Evolutionary conservation across 768 basidiomycete species (phyloP), one percentile per base, ranked within the genome.

Genomic region (Boletus pseudo-olivaceus): DNA sequence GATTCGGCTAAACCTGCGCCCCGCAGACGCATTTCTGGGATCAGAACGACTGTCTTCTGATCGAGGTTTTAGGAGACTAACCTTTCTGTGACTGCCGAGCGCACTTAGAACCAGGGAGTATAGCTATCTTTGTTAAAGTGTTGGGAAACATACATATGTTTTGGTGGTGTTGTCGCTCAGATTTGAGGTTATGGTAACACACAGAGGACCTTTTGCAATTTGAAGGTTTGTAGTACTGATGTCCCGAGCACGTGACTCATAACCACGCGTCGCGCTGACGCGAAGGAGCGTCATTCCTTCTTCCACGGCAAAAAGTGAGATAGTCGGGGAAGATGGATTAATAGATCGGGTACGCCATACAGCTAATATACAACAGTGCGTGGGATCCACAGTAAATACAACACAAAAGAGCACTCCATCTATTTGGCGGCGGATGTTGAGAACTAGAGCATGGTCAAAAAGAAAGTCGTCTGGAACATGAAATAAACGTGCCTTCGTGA

Each of bases 401-500:
- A 48, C 45, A 64, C 33, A 47, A 49, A 39, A 56, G 42, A 41
- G 26, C 3, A 37, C 41, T 14, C 35, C 15, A 35, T 66, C 61
- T 76, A 77, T 56, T 77, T 75, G n/a, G 77, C 67, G 10, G 73
- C 71, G 7, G 77, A 75, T 55, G 76, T 73, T 44, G 76, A 78
- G 69, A 78, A 78, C 73, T 78, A 37, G 1, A 46, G 19, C 0
- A 34, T 1, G 5, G 11, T 62, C 48, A 56, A 41, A 47, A 61
- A 49, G 6, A 33, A 26, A 34, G 27, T 10, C 3, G 2, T 3
- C 23, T 17, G 20, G 29, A 34, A 55, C 63, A 29, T 2, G 10
- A 23, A 23, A 35, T 15, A 1, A 17, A 51, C 62, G 30, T 44
- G 73, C 74, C 76, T 85, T 87, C 61, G 85, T 87, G 55, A 87